A percentile compares a stretch with the other conserved stretches of the same genome.
phyloP scores from a whole-genome alignment of 441 rosid genomes.

The Euphorbia celastroides region DNA sequence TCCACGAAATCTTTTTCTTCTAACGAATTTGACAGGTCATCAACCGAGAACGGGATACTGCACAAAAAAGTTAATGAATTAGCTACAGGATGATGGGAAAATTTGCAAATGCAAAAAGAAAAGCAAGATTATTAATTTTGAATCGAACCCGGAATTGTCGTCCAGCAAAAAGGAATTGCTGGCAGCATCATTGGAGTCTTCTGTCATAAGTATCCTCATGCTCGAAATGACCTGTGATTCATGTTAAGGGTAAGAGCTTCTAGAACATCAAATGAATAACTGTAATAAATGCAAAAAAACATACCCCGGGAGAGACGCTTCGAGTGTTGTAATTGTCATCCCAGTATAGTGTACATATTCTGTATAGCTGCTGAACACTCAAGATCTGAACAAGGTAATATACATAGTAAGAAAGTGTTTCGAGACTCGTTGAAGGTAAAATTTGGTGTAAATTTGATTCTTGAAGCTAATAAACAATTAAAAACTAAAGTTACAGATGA shows the following conservation, averaged over 20 bases:
- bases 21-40: conserved; percentile 76
- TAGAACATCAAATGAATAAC: neutral
- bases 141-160: conserved; percentile 80
- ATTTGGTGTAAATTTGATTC: neutral
- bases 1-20: conserved; percentile 86
- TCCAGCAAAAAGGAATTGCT: conserved; percentile 94
- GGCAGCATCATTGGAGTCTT: conserved; percentile 79
- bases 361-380: conserved; percentile 96
- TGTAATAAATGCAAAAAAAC: conserved; percentile 21
- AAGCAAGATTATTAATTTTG: neutral
- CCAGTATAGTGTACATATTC: conserved; percentile 94
- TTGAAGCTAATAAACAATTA: too few species aligned
- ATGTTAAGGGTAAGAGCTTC: neutral
- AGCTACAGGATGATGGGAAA: conserved; percentile 1
- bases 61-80: conserved; percentile 16
- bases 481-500: neutral
- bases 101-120: neutral
- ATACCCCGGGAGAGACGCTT: conserved; percentile 89
- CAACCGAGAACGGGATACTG: conserved; percentile 95
- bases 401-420: conserved; percentile 12
- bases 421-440: neutral
- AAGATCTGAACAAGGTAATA: conserved; percentile 57
- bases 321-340: conserved; percentile 98
- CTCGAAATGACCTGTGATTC: conserved; percentile 87
- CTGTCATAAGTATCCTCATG: conserved; percentile 96